These are phyloP conservation scores for Ophiostoma pallidulum DNA, from an alignment of 2,329 filamentous ascomycete genomes.

Conservation along the genomic window DNA sequence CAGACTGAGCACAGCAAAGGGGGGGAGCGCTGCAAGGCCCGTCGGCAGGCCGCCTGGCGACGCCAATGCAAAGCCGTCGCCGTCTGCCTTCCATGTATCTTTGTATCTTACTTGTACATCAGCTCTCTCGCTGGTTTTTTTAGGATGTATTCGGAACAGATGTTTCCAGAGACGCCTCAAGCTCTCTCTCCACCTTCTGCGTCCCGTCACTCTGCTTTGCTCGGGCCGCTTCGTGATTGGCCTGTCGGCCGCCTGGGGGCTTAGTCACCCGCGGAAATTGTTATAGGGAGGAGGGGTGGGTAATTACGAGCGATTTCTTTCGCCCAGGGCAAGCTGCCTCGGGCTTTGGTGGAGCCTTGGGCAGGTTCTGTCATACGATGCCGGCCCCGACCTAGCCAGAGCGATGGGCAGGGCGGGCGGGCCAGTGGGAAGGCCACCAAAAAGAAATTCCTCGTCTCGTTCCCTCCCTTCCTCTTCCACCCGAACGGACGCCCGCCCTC, in stretches of 20 bases:
- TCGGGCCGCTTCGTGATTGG: conserved; percentile 9
- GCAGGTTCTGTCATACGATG: conserved; percentile 18
- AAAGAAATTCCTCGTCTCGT: conserved; percentile 6
- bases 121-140: too few relatives aligned
- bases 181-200: neutral
- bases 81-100: neutral
- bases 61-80: neutral
- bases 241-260: neutral
- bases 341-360: conserved; percentile 14
- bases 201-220: neutral
- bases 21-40: neutral
- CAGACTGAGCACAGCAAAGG: neutral
- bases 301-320: conserved; percentile 19
- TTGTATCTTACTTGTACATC: too few relatives aligned
- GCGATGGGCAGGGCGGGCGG: too few relatives aligned
- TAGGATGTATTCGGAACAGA: too few relatives aligned
- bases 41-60: too few relatives aligned
- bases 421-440: neutral
- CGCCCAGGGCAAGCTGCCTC: conserved; percentile 15
- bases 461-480: conserved; percentile 14
- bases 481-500: neutral
- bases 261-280: conserved; percentile 9
- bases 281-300: conserved; percentile 9
- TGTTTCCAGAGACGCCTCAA: neutral
- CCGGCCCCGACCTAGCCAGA: conserved; percentile 1